Conservation (phyloP, 495 filamentous ascomycete genomes). For the Extremus antarcticus region DNA sequence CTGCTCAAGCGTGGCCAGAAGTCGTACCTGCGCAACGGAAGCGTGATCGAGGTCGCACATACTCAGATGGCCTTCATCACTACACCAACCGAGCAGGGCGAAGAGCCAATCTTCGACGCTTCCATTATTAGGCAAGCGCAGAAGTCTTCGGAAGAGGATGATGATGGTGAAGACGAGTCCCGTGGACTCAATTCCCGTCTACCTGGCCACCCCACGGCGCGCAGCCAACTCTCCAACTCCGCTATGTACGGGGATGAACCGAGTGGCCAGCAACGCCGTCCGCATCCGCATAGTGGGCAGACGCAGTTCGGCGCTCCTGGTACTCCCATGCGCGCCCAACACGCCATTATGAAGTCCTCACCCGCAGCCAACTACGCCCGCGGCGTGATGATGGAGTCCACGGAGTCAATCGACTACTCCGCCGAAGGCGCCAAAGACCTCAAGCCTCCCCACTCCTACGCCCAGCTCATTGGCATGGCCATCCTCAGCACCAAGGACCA, state of each 20-base stretch:
- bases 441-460: constrained; percentile 92
- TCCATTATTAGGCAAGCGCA: constrained; percentile 21
- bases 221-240: constrained; percentile 7
- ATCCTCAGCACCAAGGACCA: constrained; percentile 75
- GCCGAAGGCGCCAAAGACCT: constrained; percentile 71
- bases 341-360: constrained; percentile 12
- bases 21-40: constrained; percentile 61
- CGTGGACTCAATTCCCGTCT: constrained; percentile 1
- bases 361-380: constrained; percentile 40
- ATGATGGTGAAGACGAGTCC: constrained; percentile 20
- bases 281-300: constrained; percentile 17
- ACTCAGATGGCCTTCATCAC: constrained; percentile 97
- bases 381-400: constrained; percentile 62
- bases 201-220: constrained; percentile 8
- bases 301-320: constrained; percentile 10
- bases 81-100: constrained; percentile 34
- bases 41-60: constrained; percentile 80
- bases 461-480: constrained; percentile 92
- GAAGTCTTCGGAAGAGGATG: constrained; percentile 23
- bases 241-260: constrained; percentile 1
- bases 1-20: constrained; percentile 54
- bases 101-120: constrained; percentile 17
- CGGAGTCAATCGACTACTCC: constrained; percentile 75
- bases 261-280: constrained; percentile 11
- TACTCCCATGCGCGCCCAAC: constrained; percentile 18